Base-by-base conservation (phyloP, 2,329 filamentous ascomycete genomes). In the Trichoderma sp. region DNA sequence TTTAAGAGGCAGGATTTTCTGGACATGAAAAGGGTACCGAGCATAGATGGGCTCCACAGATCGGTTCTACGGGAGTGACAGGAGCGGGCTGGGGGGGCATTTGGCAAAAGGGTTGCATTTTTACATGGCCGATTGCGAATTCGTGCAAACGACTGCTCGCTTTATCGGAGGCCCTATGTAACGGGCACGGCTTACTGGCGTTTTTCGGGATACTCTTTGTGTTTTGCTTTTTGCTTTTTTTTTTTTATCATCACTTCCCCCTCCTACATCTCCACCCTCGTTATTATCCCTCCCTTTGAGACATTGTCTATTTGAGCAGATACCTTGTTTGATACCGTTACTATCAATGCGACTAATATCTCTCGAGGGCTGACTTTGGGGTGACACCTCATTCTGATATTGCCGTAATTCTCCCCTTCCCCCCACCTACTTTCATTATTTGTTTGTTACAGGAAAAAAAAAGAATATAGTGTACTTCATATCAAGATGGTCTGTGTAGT, bases 281-380 rank as follows among this genome's bases (percentile, higher is more conserved):
- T 73, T 78, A 57, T 58, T 77, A 19, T 45, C 73, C 27, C 34
- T 52, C 45, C 32, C 45, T 63, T 73, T 74, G 74, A 73, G 73
- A 73, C 72, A 78, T 76, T 45, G 70, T 72, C 73, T 78, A 76
- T 64, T 75, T 78, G 73, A 76, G 73, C 73, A 78, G 73, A 78
- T 77, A 78, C 74, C 73, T 78, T 75, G 70, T 64, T 74, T 72
- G 70, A 75, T 70, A 72, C 61, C 61, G 42, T 68, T 66, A n/a
- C n/a, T n/a, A 68, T 68, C 67, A 68, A 68, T 68, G 66, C 53
- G 59, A 68, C 66, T 58, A 64, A 57, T 68, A 54, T 58, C 58
- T 64, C 52, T 50, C 32, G 13, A 35, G 39, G 50, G 66, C 15
- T 50, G 48, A 22, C 13, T 56, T 35, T 5, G 53, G 25, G 29